A percentile compares a stretch with the other conserved stretches of the same genome.
phyloP scores from a whole-genome alignment of 2,329 filamentous ascomycete species.

The Metarhizium anisopliae region DNA sequence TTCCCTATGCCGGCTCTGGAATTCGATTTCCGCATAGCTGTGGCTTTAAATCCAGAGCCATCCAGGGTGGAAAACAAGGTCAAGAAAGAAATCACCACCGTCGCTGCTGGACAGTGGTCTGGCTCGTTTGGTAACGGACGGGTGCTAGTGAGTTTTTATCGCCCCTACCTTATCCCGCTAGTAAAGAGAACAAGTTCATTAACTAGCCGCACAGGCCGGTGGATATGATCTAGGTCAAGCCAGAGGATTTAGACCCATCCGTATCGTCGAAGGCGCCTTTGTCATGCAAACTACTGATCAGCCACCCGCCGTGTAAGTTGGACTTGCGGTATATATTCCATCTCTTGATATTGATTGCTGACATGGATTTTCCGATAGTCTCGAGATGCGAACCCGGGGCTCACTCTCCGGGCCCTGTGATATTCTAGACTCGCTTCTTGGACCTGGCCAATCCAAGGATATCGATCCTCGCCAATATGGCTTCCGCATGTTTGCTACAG shows the following conservation, averaged over 20 bases:
- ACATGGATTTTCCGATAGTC: slow-evolving; percentile 12
- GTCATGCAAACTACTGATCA: slow-evolving; percentile 38
- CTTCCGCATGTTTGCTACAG: slow-evolving; percentile 39
- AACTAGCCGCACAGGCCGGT: slow-evolving; percentile 23
- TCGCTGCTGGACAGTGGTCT: slow-evolving; percentile 37
- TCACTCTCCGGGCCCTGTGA: slow-evolving; percentile 38
- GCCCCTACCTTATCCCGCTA: neutral
- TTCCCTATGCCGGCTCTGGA: slow-evolving; percentile 37
- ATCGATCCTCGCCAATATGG: slow-evolving; percentile 35
- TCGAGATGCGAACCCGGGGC: slow-evolving; percentile 37
- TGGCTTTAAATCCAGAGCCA: slow-evolving; percentile 33
- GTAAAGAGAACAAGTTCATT: slow-evolving; percentile 8
- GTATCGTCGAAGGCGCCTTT: slow-evolving; percentile 39
- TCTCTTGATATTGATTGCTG: neutral
- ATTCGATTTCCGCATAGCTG: slow-evolving; percentile 42
- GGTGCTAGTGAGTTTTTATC: slow-evolving; percentile 29
- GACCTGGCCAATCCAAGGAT: slow-evolving; percentile 25
- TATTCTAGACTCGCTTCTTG: slow-evolving; percentile 30
- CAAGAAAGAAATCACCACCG: slow-evolving; percentile 40
- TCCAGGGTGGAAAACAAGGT: slow-evolving; percentile 34
- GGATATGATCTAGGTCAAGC: slow-evolving; percentile 34
- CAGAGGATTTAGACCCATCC: slow-evolving; percentile 30
- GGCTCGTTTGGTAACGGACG: slow-evolving; percentile 40
- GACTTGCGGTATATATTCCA: neutral
- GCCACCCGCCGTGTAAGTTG: slow-evolving; percentile 32